phyloP scores from a whole-genome alignment of 2,329 filamentous ascomycete species.

The Paecilomyces sp. region DNA sequence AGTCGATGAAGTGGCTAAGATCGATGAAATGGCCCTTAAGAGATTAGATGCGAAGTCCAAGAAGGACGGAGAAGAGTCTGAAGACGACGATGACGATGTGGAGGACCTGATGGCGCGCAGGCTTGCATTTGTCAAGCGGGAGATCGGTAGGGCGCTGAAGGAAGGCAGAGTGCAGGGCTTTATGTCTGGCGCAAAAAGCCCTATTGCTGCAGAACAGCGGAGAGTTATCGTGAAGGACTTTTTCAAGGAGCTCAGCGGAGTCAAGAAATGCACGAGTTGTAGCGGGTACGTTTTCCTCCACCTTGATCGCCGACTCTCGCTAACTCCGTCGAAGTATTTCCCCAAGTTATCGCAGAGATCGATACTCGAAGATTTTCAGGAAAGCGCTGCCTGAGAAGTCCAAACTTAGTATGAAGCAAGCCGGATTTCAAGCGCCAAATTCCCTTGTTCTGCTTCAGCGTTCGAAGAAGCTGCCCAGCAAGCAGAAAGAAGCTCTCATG shows the following conservation, averaged over 20 bases:
- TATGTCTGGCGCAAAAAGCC: conserved; percentile 62
- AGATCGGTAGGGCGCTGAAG: conserved; percentile 55
- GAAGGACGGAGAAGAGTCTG: conserved; percentile 53
- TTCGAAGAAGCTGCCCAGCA: conserved; percentile 33
- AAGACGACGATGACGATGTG: conserved; percentile 55
- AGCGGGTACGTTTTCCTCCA: conserved; percentile 37
- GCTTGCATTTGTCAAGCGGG: conserved; percentile 64
- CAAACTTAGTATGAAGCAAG: conserved; percentile 66
- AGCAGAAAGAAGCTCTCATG: conserved; percentile 19
- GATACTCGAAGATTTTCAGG: conserved; percentile 89
- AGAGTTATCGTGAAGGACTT: conserved; percentile 74
- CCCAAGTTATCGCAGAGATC: conserved; percentile 79
- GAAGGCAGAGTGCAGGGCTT: conserved; percentile 35
- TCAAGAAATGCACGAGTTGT: conserved; percentile 63
- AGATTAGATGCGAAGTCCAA: conserved; percentile 39
- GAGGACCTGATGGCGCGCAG: conserved; percentile 49
- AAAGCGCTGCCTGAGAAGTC: conserved; percentile 70
- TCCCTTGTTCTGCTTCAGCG: conserved; percentile 56
- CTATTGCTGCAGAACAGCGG: conserved; percentile 71
- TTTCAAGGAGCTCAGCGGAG: conserved; percentile 61
- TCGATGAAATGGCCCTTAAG: conserved; percentile 45
- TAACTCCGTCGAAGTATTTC: conserved; percentile 53
- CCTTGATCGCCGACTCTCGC: background rate
- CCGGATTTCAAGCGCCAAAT: conserved; percentile 61
- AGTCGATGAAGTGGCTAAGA: conserved; percentile 57